These are phyloP conservation scores for Teratosphaeria pseudoeucalypti DNA, from an alignment of 2,329 filamentous ascomycete species.

Conservation along the genomic window DNA sequence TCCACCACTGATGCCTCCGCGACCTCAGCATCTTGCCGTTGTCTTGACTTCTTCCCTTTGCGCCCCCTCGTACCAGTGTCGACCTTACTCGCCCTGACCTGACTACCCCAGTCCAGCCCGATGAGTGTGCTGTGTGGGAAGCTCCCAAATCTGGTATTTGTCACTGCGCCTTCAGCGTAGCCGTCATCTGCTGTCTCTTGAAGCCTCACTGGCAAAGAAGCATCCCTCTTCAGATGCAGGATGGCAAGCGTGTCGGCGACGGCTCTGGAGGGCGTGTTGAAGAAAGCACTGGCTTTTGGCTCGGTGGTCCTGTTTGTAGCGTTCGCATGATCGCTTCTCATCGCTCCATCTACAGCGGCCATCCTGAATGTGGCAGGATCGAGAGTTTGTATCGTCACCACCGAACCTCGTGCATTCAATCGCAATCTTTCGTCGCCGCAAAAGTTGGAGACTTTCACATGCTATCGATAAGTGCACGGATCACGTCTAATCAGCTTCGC, in stretches of 20 bases:
- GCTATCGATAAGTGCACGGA: neutral
- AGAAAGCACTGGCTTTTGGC: constrained; percentile 54
- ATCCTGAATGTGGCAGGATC: neutral
- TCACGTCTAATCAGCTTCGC: neutral
- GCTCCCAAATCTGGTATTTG: constrained; percentile 90
- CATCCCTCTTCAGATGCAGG: constrained; percentile 79
- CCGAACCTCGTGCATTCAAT: neutral
- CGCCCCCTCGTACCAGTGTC: constrained; percentile 83
- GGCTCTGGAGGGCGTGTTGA: constrained; percentile 57
- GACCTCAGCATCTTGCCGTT: constrained; percentile 20
- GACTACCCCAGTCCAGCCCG: constrained; percentile 76
- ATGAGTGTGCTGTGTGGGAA: constrained; percentile 46
- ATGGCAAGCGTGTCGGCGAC: constrained; percentile 62
- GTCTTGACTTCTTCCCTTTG: constrained; percentile 46
- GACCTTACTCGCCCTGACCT: constrained; percentile 79
- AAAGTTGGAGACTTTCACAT: neutral
- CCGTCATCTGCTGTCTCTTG: constrained; percentile 29
- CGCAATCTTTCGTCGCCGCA: too few species aligned
- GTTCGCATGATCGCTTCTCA: neutral
- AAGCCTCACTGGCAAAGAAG: constrained; percentile 62
- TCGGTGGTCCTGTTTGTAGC: neutral
- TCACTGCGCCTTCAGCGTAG: constrained; percentile 38
- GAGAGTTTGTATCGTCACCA: neutral
- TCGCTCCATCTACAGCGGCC: neutral
- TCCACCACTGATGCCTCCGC: constrained; percentile 6